A percentile compares a stretch with the other conserved stretches of the same genome.
Conservation (phyloP, 768 basidiomycete genomes). For the Strobilomyces confusus region DNA sequence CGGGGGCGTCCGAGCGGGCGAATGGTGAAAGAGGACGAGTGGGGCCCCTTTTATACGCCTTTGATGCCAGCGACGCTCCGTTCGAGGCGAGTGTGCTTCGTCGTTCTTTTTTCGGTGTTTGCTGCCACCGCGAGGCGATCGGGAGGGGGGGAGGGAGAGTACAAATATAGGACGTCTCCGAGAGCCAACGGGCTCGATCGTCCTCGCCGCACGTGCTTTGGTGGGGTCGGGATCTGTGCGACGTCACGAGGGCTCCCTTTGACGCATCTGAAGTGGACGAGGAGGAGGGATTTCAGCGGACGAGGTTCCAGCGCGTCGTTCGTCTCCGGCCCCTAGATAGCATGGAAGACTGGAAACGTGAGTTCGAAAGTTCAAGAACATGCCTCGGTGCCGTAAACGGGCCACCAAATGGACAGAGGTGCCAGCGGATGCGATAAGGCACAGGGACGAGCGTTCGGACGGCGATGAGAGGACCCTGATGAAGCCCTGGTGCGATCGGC, state of each 20-base stretch:
- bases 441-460: neutral
- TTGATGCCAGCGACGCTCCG: too few relatives aligned
- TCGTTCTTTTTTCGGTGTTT: conserved; percentile 1
- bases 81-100: neutral
- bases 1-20: too few relatives aligned
- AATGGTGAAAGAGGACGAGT: neutral
- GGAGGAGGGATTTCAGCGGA: conserved; percentile 3
- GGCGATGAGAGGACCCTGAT: too few relatives aligned
- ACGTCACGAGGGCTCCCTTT: neutral
- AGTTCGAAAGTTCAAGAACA: neutral
- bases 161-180: conserved; percentile 10
- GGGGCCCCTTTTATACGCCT: conserved; percentile 6
- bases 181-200: neutral
- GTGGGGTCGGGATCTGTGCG: neutral
- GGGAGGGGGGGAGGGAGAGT: conserved; percentile 10
- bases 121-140: conserved; percentile 14
- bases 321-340: conserved; percentile 6
- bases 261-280: neutral
- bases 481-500: neutral
- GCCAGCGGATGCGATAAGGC: conserved; percentile 10
- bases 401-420: neutral
- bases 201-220: neutral
- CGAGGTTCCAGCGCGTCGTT: neutral
- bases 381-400: conserved; percentile 12
- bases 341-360: conserved; percentile 15